These are phyloP conservation scores for Soucietia sequanensis DNA, from an alignment of 805 yeast genomes.

Conservation along the genomic window DNA sequence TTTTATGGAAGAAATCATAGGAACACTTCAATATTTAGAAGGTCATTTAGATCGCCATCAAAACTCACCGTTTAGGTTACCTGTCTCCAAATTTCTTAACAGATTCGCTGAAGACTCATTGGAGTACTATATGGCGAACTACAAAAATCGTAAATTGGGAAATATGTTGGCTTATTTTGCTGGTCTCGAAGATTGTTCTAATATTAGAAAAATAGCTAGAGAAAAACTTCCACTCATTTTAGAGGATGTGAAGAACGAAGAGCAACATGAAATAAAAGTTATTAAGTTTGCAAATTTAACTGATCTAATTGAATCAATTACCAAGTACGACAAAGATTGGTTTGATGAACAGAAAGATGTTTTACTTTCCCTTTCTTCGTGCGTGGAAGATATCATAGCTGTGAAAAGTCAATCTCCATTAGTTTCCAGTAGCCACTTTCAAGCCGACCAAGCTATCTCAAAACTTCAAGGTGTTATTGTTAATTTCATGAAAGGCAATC, in stretches of 20 bases:
- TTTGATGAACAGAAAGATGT: slow-evolving; percentile 47
- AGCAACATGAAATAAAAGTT: slow-evolving; percentile 52
- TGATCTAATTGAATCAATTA: slow-evolving; percentile 59
- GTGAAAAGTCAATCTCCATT: slow-evolving; percentile 43
- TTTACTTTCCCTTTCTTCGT: slow-evolving; percentile 40
- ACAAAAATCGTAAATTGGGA: slow-evolving; percentile 63
- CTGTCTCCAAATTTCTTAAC: slow-evolving; percentile 82
- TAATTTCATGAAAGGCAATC: slow-evolving; percentile 22
- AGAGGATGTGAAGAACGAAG: slow-evolving; percentile 47
- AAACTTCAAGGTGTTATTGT: slow-evolving; percentile 51
- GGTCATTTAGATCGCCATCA: slow-evolving; percentile 80
- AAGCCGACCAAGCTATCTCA: slow-evolving; percentile 65
- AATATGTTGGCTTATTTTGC: slow-evolving; percentile 67
- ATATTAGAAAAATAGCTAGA: slow-evolving; percentile 56
- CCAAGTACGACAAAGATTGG: slow-evolving; percentile 57
- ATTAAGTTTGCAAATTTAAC: slow-evolving; percentile 71
- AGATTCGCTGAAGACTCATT: slow-evolving; percentile 76
- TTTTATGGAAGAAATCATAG: slow-evolving; percentile 83
- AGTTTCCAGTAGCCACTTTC: slow-evolving; percentile 63
- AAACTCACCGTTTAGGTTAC: slow-evolving; percentile 85
- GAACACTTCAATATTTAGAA: slow-evolving; percentile 75
- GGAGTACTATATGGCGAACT: slow-evolving; percentile 65
- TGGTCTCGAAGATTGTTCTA: slow-evolving; percentile 50
- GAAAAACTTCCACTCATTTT: slow-evolving; percentile 50
- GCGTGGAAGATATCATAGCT: slow-evolving; percentile 43